Base-by-base conservation (phyloP, 495 filamentous ascomycete species). In the Penicillium crystallinum region DNA sequence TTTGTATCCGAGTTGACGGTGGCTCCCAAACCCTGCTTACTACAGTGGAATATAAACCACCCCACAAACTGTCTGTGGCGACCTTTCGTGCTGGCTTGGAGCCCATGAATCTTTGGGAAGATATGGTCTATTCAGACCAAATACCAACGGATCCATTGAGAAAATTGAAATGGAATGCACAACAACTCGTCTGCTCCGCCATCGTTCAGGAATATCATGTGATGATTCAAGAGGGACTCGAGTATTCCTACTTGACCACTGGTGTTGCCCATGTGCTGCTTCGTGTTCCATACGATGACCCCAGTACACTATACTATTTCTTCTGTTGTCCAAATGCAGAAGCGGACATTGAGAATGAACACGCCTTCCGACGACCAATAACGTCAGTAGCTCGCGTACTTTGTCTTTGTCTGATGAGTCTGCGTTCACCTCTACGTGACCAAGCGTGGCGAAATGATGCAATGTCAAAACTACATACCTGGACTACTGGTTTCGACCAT, bases 1-100 rank as follows among this genome's bases (percentile, higher is more conserved):
- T 53, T 27, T 65, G 50, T n/a, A 57, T 67, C 30, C 46, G 59
- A 14, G 52, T 62, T 27, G 51, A 62, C 10, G 46, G 49, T 44
- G 48, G 38, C 35, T 62, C 56, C 15, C 58, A 42, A 27, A 66
- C 54, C 19, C 35, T 68, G 10, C 55, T 64, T 21, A 57, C 52
- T 5, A 57, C 61, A 0, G 63, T 68, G 21, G 61, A 69, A 46
- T 69, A 72, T 38, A 74, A 74, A 42, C 63, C 66, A 14, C 59
- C 62, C 21, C 62, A 71, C 42, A 74, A 73, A 55, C 61, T 73
- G 10, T 52, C 65, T 3, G 43, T 62, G 6, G 61, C 51, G 30
- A 50, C 53, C 39, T 45, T 73, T 37, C 63, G 59, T 7, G 40
- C 34, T 18, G 68, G 69, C 3, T 57, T 71, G 42, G 53, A 58